These are phyloP conservation scores for Malassezia slooffiae DNA, from an alignment of 1,284 basidiomycete genomes.

Conservation along the genomic window DNA sequence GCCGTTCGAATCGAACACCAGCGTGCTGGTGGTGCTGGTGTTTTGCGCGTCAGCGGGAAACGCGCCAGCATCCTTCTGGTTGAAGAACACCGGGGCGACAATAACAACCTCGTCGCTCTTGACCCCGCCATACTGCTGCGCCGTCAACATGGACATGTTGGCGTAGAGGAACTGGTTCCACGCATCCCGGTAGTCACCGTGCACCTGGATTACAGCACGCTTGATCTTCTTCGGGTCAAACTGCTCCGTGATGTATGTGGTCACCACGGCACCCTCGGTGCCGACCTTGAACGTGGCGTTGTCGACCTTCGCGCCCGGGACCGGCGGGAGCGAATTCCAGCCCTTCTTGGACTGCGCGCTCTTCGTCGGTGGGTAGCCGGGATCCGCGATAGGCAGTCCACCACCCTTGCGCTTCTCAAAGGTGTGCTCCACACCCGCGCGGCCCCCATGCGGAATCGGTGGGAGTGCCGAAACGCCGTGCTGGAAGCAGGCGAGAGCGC, in stretches of 20 bases:
- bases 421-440: no score
- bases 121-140: conserved; percentile 19
- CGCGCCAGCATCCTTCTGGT: conserved; percentile 23
- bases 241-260: conserved; percentile 23
- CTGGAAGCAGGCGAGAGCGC: no score
- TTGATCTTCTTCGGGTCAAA: conserved; percentile 28
- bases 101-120: conserved; percentile 29
- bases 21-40: conserved; percentile 7
- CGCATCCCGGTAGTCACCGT: conserved; percentile 33
- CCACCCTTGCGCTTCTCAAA: no score
- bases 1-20: conserved; percentile 16
- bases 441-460: no score
- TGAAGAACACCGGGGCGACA: conserved; percentile 35
- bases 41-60: conserved; percentile 15
- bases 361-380: conserved; percentile 1
- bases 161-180: conserved; percentile 40
- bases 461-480: no score
- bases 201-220: conserved; percentile 34
- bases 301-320: conserved; percentile 30
- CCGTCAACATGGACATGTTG: conserved; percentile 24
- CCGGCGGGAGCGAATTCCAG: conserved; percentile 20
- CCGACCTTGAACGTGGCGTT: conserved; percentile 26
- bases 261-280: conserved; percentile 15
- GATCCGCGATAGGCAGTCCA: not conserved
- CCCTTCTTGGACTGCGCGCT: conserved; percentile 16